Evolutionary conservation across 2,329 filamentous ascomycete genomes (phyloP).

Genomic region (Diaporthe capsici): DNA sequence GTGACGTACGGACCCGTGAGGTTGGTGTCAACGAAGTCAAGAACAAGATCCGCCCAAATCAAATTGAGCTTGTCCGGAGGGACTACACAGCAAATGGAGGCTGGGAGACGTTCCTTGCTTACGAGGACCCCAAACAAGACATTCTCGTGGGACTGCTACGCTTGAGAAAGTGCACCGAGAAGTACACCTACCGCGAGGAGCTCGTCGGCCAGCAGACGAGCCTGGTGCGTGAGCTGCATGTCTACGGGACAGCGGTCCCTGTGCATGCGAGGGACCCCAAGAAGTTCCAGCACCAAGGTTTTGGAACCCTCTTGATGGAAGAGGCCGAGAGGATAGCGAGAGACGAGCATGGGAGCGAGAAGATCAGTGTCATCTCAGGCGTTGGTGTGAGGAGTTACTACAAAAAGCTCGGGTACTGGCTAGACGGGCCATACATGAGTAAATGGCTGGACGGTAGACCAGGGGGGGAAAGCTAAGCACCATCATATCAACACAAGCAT

Average conservation of each 20-base stretch:
- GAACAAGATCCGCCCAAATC: slow-evolving; percentile 96
- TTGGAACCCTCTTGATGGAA: slow-evolving; percentile 96
- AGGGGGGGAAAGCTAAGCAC: slow-evolving; percentile 41
- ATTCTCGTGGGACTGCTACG: slow-evolving; percentile 93
- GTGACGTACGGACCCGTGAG: slow-evolving; percentile 95
- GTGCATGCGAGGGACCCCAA: slow-evolving; percentile 94
- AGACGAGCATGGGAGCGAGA: slow-evolving; percentile 92
- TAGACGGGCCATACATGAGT: slow-evolving; percentile 91
- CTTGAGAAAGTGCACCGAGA: slow-evolving; percentile 89
- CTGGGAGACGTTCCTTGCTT: slow-evolving; percentile 98
- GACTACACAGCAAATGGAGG: slow-evolving; percentile 97
- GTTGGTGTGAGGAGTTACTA: slow-evolving; percentile 98
- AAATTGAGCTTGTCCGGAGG: slow-evolving; percentile 93
- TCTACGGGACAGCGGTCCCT: slow-evolving; percentile 97
- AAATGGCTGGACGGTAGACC: slow-evolving; percentile 71
- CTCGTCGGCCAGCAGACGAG: slow-evolving; percentile 89
- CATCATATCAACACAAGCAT: background rate
- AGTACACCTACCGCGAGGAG: slow-evolving; percentile 93
- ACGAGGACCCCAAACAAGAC: slow-evolving; percentile 98
- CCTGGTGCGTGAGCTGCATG: slow-evolving; percentile 93
- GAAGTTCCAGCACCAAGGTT: slow-evolving; percentile 99
- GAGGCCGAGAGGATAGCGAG: slow-evolving; percentile 96
- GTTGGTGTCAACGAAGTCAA: slow-evolving; percentile 99
- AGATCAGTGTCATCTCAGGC: slow-evolving; percentile 98
- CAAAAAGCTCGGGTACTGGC: slow-evolving; percentile 89